Evolutionary conservation across 2,329 filamentous ascomycete genomes (phyloP).

Genomic region (Fusarium anguioides): DNA sequence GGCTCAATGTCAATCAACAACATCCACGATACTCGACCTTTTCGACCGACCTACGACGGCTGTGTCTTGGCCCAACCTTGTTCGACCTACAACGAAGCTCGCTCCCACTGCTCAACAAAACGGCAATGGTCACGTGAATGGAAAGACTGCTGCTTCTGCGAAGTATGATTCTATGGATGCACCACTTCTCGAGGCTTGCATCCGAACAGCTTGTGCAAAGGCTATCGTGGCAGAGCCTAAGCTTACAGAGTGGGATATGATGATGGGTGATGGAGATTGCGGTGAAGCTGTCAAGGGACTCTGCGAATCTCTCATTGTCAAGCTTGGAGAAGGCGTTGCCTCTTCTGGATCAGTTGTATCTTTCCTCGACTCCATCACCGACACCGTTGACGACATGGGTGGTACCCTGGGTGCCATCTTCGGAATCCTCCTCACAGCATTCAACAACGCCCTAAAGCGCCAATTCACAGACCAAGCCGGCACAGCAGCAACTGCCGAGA

Average conservation of each 20-base stretch:
- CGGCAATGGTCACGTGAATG: too few relatives aligned
- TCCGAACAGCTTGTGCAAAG: too few relatives aligned
- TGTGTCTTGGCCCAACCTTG: too few relatives aligned
- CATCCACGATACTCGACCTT: too few relatives aligned
- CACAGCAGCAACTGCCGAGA: background rate
- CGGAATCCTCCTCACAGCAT: slow-evolving; percentile 57
- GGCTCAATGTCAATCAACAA: too few relatives aligned
- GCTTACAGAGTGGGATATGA: slow-evolving; percentile 70
- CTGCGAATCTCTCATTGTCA: background rate
- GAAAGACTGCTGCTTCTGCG: too few relatives aligned
- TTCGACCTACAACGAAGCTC: too few relatives aligned
- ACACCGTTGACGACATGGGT: slow-evolving; percentile 47
- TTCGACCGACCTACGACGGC: too few relatives aligned
- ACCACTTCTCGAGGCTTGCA: too few relatives aligned
- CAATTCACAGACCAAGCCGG: slow-evolving; percentile 53
- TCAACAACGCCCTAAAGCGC: slow-evolving; percentile 50
- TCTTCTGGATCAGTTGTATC: background rate
- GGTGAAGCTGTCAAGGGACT: slow-evolving; percentile 65
- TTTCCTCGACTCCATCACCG: background rate
- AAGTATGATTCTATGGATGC: too few relatives aligned
- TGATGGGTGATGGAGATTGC: slow-evolving; percentile 75
- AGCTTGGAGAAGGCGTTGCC: background rate
- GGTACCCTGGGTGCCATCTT: slow-evolving; percentile 67
- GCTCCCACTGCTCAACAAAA: too few relatives aligned
- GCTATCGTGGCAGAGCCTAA: slow-evolving; percentile 60